Evolutionary conservation across 1,139 yeast species (phyloP).

Genomic region (Saccharomyces uvarum): DNA sequence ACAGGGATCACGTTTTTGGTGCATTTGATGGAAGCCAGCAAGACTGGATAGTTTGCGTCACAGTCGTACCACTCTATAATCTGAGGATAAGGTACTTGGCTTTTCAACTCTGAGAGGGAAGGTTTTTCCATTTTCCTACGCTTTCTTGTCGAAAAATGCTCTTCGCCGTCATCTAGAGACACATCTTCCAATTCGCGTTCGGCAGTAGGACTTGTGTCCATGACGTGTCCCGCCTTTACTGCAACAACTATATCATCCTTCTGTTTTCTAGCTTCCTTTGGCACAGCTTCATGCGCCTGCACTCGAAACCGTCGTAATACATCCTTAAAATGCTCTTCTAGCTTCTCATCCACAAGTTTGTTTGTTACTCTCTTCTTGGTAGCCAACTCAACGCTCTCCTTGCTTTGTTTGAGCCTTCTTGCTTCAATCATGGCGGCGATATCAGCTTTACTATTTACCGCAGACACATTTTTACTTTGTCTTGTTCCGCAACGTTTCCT

Average conservation of each 20-base stretch:
- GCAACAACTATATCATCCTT: neutral
- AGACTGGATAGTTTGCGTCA: constrained; percentile 71
- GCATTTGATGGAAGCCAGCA: constrained; percentile 59
- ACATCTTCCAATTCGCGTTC: neutral
- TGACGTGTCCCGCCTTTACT: neutral
- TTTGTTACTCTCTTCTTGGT: neutral
- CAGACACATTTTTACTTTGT: neutral
- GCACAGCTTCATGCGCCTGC: neutral
- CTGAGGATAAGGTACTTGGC: constrained; percentile 54
- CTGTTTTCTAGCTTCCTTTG: constrained; percentile 1
- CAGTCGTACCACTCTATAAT: constrained; percentile 81
- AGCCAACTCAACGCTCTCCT: neutral
- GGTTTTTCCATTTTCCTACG: constrained; percentile 47
- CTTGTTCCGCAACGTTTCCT: neutral
- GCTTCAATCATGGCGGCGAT: neutral
- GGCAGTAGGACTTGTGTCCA: constrained; percentile 1
- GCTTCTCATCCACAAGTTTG: neutral
- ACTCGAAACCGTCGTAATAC: constrained; percentile 6
- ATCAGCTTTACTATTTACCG: neutral
- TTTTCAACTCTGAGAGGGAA: constrained; percentile 62
- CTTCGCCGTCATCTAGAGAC: neutral
- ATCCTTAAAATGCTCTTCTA: constrained; percentile 6
- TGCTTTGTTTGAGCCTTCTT: neutral
- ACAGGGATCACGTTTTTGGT: constrained; percentile 64
- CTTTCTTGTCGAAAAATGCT: constrained; percentile 36